Percentiles rank a stretch among this genome's conserved stretches.
These are phyloP conservation scores for Hanseniaspora hatyaiensis DNA, from an alignment of 805 yeast genomes.

Conservation along the genomic window DNA sequence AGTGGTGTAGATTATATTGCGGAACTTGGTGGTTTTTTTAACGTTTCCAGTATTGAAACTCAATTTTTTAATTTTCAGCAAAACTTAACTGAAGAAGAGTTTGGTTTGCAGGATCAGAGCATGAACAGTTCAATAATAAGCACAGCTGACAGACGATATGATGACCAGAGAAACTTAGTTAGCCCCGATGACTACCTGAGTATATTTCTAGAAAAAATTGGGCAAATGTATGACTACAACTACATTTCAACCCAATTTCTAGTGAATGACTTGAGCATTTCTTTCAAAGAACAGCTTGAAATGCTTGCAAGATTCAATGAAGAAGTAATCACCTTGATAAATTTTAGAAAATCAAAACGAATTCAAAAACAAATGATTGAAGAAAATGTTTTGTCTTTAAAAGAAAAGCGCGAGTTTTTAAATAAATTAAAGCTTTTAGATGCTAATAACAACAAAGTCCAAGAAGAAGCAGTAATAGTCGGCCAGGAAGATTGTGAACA, in stretches of 20 bases:
- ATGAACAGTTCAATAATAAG: constrained; percentile 30
- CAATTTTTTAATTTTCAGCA: constrained; percentile 8
- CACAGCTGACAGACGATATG: neutral
- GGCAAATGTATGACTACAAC: constrained; percentile 71
- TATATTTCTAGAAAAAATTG: constrained; percentile 56
- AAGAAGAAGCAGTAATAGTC: constrained; percentile 26
- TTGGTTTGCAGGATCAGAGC: constrained; percentile 31
- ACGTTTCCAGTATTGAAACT: constrained; percentile 47
- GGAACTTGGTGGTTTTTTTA: constrained; percentile 63
- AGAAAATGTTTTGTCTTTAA: constrained; percentile 26
- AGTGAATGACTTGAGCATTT: constrained; percentile 25
- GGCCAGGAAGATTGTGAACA: constrained; percentile 26
- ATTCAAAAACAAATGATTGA: constrained; percentile 38
- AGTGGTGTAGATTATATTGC: constrained; percentile 55
- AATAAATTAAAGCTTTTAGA: constrained; percentile 29
- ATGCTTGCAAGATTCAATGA: constrained; percentile 32
- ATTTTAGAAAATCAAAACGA: constrained; percentile 48
- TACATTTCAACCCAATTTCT: constrained; percentile 41
- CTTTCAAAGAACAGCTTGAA: constrained; percentile 30
- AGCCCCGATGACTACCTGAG: constrained; percentile 41
- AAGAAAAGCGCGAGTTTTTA: constrained; percentile 28
- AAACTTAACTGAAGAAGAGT: constrained; percentile 12
- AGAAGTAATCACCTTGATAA: constrained; percentile 36
- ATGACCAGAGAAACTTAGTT: constrained; percentile 32
- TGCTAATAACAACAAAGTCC: constrained; percentile 32